Base-by-base conservation (phyloP, 2,329 filamentous ascomycete species). In the Aureobasidium leucospermi region DNA sequence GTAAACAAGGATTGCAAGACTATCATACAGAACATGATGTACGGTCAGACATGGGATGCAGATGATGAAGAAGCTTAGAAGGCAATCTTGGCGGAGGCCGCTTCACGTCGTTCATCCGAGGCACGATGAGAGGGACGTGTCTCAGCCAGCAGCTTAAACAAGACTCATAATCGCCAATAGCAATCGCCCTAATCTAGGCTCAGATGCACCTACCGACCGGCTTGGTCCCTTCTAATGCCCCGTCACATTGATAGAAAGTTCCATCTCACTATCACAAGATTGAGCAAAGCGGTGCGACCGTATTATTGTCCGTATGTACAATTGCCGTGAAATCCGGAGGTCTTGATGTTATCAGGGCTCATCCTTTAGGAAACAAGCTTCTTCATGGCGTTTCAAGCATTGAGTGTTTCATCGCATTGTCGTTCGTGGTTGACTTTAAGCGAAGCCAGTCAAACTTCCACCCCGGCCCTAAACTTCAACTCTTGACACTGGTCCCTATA, bases 1-100 rank as follows among this genome's bases (percentile, higher is more conserved):
- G 76, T 78, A 2, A 65, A 65, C n/a, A 49, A 57, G 4, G 72
- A 76, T 65, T 73, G 72, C 13, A 60, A 70, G 23, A 60, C 63
- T 60, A 65, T 74, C 52, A 28, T 61, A 34, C 43, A 52, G n/a
- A 46, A 61, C 47, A 47, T 61, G 34, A 65, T 69, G n/a, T 78
- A 78, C 63, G 69, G 72, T 2, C 39, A n/a, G 8, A 7, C 23
- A 23, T 23, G 23, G 23, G 23, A 23, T 23, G 23, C 23, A 23
- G 23, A 23, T 23, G 23, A 23, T 23, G 23, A 23, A 16, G 36
- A 38, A 38, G 36, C 36, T 15, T 38, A 38, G 36, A 38, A 38
- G 36, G 36, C 9, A 38, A 38, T 38, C 36, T 23, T 23, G 23
- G 48, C 48, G n/a, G 48, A 52, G 34, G 19, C 34, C 15, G 45